Conservation (phyloP, 1,139 yeast species). For the Suhomyces atakaporum region DNA sequence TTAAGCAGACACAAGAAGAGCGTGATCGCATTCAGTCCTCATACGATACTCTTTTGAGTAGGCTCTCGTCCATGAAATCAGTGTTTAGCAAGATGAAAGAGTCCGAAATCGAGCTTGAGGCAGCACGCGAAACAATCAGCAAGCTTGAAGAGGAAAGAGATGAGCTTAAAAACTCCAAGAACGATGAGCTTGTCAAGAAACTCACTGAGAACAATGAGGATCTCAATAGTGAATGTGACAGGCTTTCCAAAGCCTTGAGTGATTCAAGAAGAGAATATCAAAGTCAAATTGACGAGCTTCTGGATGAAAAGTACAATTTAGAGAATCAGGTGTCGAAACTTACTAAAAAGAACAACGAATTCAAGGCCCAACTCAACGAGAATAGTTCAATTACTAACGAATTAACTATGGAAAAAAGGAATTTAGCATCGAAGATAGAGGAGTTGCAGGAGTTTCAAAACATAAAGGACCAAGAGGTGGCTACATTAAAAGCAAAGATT, state of each 20-base stretch:
- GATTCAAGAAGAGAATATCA: conserved; percentile 49
- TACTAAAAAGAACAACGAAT: conserved; percentile 40
- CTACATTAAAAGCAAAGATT: conserved; percentile 9
- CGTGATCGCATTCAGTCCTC: conserved; percentile 68
- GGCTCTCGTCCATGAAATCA: conserved; percentile 78
- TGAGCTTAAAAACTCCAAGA: conserved; percentile 16
- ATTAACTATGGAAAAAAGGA: conserved; percentile 44
- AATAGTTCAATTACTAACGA: conserved; percentile 50
- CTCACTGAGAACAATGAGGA: conserved; percentile 56
- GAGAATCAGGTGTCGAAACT: conserved; percentile 40
- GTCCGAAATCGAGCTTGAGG: conserved; percentile 68
- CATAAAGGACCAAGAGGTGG: conserved; percentile 12
- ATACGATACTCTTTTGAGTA: conserved; percentile 72
- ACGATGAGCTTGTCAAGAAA: conserved; percentile 15
- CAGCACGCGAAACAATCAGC: conserved; percentile 44
- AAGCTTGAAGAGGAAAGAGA: conserved; percentile 32
- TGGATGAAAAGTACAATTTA: conserved; percentile 49
- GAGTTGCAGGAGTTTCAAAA: conserved; percentile 40
- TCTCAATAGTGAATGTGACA: conserved; percentile 68
- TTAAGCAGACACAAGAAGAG: conserved; percentile 37
- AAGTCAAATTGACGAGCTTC: conserved; percentile 40
- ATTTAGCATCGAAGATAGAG: conserved; percentile 43
- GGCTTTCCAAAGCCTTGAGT: conserved; percentile 53
- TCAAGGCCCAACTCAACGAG: conserved; percentile 47
- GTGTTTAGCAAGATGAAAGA: conserved; percentile 75